Base-by-base conservation (phyloP, 768 basidiomycete species). In the Clitopilus hobsonii region DNA sequence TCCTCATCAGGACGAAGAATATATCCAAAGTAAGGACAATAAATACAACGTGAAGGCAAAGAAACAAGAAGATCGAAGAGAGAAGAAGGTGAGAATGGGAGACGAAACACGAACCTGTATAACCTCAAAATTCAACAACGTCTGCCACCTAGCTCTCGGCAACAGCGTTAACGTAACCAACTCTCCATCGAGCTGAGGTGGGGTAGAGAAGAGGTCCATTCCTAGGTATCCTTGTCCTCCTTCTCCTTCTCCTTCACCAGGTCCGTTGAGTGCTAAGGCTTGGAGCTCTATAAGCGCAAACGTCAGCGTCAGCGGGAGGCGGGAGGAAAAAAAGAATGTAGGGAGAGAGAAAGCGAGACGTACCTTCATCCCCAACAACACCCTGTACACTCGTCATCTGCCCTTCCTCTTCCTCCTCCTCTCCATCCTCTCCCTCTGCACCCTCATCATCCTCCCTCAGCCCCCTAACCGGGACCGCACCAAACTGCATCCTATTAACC, bases 401-500 rank as follows among this genome's bases (percentile, higher is more conserved):
- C 0, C 79, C 67, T 10, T 86, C 80, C 30, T 89, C 30, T 27
- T 22, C 48, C 27, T 10, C 48, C 11, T 20, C 48, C 11, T 20
- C 18, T 14, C 85, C 29, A 14, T 30, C 32, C 32, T 36, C 32
- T 36, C 32, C 8, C 6, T 75, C 71, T 6, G 94, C 71, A 54
- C 91, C 86, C 28, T 86, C 84, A 55, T 96, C 91, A 6, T 76
- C 70, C n/a, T 98, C 80, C 52, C 83, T 84, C 54, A n/a, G n/a
- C n/a, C n/a, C n/a, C n/a, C 86, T 83, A 68, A 95, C 84, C 1
- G 93, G 77, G 16, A 97, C 81, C 56, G 96, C 90, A 0, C 86
- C 70, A 67, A 94, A 98, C 66, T 98, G 97, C 8, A 95, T 94
- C 49, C 94, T 86, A 69, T 99, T 98, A 11, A 95, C 93, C 94